These are phyloP conservation scores for Beauveria sp. DNA, from an alignment of 2,329 filamentous ascomycete species.

Conservation along the genomic window DNA sequence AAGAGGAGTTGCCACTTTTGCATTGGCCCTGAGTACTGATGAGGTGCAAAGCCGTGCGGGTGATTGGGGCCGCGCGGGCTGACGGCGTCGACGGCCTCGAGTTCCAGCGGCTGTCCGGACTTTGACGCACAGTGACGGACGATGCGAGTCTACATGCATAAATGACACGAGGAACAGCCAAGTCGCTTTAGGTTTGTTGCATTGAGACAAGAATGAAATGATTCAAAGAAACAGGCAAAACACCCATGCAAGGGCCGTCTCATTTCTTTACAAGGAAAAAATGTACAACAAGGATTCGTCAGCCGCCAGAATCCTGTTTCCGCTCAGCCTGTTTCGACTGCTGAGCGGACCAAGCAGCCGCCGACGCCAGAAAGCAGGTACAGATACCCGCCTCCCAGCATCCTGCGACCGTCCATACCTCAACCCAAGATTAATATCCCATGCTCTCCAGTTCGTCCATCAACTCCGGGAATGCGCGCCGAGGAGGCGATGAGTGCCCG, in stretches of 20 bases:
- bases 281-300: conserved; percentile 13
- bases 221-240: conserved; percentile 1
- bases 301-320: not conserved
- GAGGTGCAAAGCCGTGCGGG: too few relatives aligned
- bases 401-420: not conserved
- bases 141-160: not conserved
- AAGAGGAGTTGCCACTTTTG: too few relatives aligned
- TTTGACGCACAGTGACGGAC: too few relatives aligned
- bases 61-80: too few relatives aligned
- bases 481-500: too few relatives aligned
- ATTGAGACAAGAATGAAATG: conserved; percentile 7
- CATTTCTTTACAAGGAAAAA: conserved; percentile 13
- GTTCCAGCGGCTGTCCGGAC: too few relatives aligned
- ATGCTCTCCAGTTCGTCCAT: conserved; percentile 7
- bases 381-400: not conserved
- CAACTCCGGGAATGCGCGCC: not conserved
- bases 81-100: too few relatives aligned
- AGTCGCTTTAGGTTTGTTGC: not conserved
- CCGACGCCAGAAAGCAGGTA: not conserved
- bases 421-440: conserved; percentile 12
- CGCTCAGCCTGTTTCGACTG: conserved; percentile 2
- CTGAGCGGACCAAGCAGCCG: not conserved
- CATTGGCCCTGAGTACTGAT: too few relatives aligned
- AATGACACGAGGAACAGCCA: not conserved
- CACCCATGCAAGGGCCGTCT: conserved; percentile 6